Evolutionary conservation across 2,329 filamentous ascomycete species (phyloP).

Genomic region (Scortechinia acanthostroma): DNA sequence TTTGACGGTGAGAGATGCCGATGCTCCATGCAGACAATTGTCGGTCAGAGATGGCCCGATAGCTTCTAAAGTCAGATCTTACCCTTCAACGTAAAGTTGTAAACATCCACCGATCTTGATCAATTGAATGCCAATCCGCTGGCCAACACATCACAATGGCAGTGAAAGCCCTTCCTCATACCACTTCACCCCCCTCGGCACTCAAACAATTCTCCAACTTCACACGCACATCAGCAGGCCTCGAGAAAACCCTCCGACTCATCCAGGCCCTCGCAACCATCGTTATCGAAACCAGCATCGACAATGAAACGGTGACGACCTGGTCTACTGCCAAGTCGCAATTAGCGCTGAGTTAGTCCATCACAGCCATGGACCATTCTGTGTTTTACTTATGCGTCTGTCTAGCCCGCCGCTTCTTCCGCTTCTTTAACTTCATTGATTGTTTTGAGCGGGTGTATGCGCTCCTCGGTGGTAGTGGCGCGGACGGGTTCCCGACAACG

Average conservation of each 20-base stretch:
- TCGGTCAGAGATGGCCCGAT: not conserved
- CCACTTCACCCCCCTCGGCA: too few relatives aligned
- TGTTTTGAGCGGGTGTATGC: not conserved
- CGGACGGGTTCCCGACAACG: not conserved
- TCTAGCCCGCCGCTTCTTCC: not conserved
- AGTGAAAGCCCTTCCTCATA: not conserved
- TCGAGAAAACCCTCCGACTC: conserved; percentile 27
- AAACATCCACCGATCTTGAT: not conserved
- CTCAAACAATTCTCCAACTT: conserved; percentile 18
- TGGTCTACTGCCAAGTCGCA: not conserved
- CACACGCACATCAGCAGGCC: conserved; percentile 16
- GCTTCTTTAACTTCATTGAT: not conserved
- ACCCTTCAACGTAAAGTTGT: not conserved
- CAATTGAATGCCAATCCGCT: not conserved
- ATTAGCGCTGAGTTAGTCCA: not conserved
- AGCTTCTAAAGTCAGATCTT: not conserved
- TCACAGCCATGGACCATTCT: too few relatives aligned
- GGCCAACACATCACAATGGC: not conserved
- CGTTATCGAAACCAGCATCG: conserved; percentile 12
- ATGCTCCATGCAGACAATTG: too few relatives aligned
- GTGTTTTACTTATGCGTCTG: too few relatives aligned
- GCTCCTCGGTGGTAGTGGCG: conserved; percentile 1
- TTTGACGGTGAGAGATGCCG: too few relatives aligned
- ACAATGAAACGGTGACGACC: not conserved
- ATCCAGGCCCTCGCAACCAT: conserved; percentile 24